A percentile compares a stretch with the other conserved stretches of the same genome.
phyloP scores from a whole-genome alignment of 2,329 filamentous ascomycete genomes.

The Pseudocercospora macadamiae region DNA sequence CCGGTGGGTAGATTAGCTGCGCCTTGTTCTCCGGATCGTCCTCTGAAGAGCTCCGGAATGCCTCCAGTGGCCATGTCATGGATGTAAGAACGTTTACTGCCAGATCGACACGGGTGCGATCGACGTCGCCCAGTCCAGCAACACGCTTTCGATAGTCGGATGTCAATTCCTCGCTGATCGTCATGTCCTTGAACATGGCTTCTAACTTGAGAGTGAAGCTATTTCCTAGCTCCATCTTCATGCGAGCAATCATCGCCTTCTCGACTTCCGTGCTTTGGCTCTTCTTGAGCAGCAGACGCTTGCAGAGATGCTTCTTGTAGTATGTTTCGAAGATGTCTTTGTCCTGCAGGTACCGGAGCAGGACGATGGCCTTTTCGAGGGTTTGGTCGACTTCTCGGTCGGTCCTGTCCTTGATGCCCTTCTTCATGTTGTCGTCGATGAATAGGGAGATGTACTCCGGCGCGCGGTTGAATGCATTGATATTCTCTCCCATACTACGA shows the following conservation, averaged over 20 bases:
- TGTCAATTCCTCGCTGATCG: constrained; percentile 81
- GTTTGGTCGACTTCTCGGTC: constrained; percentile 83
- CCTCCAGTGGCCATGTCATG: constrained; percentile 92
- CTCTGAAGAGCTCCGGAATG: constrained; percentile 68
- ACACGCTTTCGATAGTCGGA: constrained; percentile 74
- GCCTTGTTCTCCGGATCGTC: constrained; percentile 52
- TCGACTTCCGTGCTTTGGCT: constrained; percentile 90
- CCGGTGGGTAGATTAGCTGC: constrained; percentile 72
- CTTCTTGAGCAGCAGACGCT: constrained; percentile 83
- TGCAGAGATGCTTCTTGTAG: constrained; percentile 95
- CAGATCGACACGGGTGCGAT: constrained; percentile 72
- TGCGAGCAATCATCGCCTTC: constrained; percentile 91
- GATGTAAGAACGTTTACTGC: constrained; percentile 84
- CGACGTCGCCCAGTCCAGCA: constrained; percentile 58
- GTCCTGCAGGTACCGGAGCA: constrained; percentile 86
- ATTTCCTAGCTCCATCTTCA: constrained; percentile 96
- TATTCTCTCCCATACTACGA: constrained; percentile 87
- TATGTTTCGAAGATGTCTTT: constrained; percentile 96
- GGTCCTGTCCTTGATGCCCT: constrained; percentile 89
- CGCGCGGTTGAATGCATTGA: constrained; percentile 81
- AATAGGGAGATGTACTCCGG: constrained; percentile 95
- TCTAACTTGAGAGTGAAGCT: constrained; percentile 92
- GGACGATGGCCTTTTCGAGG: constrained; percentile 83
- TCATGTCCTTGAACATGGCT: constrained; percentile 97
- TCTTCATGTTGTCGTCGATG: constrained; percentile 94